Percentiles rank a stretch among this genome's conserved stretches.
phyloP scores from a whole-genome alignment of 106 monocot genomes.

The Phalaenopsis aphrodite region DNA sequence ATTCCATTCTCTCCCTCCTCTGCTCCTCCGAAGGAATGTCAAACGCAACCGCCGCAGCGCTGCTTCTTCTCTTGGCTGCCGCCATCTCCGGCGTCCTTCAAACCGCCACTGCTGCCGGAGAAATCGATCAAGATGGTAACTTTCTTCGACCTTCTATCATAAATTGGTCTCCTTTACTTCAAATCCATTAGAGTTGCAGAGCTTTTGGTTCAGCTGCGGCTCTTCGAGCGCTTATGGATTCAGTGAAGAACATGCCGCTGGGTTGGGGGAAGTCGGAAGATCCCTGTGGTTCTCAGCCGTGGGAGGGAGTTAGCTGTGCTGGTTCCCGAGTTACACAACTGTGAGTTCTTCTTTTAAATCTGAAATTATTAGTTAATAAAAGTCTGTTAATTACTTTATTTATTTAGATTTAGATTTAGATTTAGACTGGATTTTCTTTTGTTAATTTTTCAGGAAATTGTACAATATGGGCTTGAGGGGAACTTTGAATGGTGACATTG shows the following conservation, averaged over 20 bases:
- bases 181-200: background rate
- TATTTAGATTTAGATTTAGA: background rate
- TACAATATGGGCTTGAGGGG: slow-evolving; percentile 35
- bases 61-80: background rate
- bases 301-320: slow-evolving; percentile 35
- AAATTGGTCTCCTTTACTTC: background rate
- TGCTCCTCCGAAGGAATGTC: background rate
- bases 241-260: slow-evolving; percentile 34
- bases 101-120: background rate
- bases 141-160: background rate
- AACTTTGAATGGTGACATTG: slow-evolving; percentile 29
- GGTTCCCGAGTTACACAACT: slow-evolving; percentile 26
- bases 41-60: background rate
- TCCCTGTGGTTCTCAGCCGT: slow-evolving; percentile 27
- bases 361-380: background rate
- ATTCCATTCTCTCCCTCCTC: background rate
- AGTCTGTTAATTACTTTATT: background rate
- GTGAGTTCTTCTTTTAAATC: slow-evolving; percentile 11
- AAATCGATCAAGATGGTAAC: background rate
- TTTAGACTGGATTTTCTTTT: background rate
- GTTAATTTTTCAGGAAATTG: slow-evolving; percentile 19
- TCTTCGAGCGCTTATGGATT: slow-evolving; percentile 20
- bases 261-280: slow-evolving; percentile 28
- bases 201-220: slow-evolving; percentile 23
- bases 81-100: background rate